These are phyloP conservation scores for Avicennia marina DNA, from an alignment of 257 asterid genomes.

Conservation along the genomic window DNA sequence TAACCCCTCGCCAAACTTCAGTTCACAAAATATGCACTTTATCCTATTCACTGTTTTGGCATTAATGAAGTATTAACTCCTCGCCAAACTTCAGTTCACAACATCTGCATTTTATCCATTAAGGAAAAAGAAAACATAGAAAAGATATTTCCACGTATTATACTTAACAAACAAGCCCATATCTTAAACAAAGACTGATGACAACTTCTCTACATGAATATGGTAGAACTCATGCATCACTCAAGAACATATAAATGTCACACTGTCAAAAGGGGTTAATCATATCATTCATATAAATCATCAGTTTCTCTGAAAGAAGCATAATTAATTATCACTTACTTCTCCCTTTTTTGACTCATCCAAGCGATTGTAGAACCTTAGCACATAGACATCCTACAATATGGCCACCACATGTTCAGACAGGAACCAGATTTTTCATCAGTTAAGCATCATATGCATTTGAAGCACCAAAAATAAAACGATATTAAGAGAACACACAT, in stretches of 20 bases:
- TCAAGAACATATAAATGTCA: neutral
- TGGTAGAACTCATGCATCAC: conserved; percentile 1
- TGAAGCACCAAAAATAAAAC: neutral
- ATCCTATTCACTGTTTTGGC: too few species aligned
- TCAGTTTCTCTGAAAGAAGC: neutral
- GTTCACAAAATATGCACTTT: too few species aligned
- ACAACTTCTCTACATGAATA: too few species aligned
- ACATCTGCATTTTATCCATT: too few species aligned
- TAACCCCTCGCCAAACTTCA: too few species aligned
- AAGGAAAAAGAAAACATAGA: too few species aligned
- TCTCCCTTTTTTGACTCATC: conserved; percentile 93
- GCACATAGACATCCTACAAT: conserved; percentile 70
- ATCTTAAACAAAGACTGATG: too few species aligned
- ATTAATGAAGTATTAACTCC: too few species aligned
- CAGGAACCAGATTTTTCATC: neutral
- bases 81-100: too few species aligned
- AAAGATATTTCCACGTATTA: too few species aligned
- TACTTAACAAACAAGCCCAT: too few species aligned
- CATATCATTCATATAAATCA: conserved; percentile 8
- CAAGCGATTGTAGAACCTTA: conserved; percentile 85
- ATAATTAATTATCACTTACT: conserved; percentile 50
- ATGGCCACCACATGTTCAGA: conserved; percentile 11
- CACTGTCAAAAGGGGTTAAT: conserved; percentile 1
- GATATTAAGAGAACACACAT: conserved; percentile 2
- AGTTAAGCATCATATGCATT: neutral